Evolutionary conservation across 2,329 filamentous ascomycete species (phyloP).

Genomic region (Fusarium nurragi): DNA sequence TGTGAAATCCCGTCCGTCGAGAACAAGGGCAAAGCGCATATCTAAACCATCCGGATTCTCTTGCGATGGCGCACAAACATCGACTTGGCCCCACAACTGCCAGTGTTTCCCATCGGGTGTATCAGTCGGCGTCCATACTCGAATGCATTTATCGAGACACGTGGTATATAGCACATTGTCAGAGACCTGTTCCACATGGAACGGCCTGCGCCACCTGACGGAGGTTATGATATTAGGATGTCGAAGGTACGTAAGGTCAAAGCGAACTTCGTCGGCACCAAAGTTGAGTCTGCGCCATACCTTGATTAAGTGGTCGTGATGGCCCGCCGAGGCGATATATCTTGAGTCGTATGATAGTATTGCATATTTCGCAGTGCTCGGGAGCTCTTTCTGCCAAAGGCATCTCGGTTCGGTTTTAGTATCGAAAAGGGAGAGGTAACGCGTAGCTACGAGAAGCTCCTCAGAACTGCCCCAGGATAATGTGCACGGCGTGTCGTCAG

Average conservation of each 20-base stretch:
- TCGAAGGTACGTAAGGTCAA: slow-evolving; percentile 90
- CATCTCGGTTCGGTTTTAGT: slow-evolving; percentile 59
- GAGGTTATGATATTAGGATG: slow-evolving; percentile 84
- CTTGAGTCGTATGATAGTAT: slow-evolving; percentile 86
- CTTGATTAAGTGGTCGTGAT: slow-evolving; percentile 85
- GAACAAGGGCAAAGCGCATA: slow-evolving; percentile 70
- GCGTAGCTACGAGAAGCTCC: slow-evolving; percentile 83
- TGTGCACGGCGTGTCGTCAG: slow-evolving; percentile 51
- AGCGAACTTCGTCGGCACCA: slow-evolving; percentile 82
- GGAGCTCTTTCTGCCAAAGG: slow-evolving; percentile 79
- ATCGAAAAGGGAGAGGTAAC: slow-evolving; percentile 74
- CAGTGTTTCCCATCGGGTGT: slow-evolving; percentile 75
- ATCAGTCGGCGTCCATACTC: slow-evolving; percentile 85
- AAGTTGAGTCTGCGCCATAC: slow-evolving; percentile 91
- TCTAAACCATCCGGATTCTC: slow-evolving; percentile 38
- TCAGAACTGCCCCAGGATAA: slow-evolving; percentile 89
- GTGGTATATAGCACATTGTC: slow-evolving; percentile 93
- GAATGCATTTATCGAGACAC: slow-evolving; percentile 80
- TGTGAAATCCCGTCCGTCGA: slow-evolving; percentile 83
- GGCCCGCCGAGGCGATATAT: slow-evolving; percentile 83
- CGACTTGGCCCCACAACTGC: slow-evolving; percentile 81
- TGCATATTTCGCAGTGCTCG: slow-evolving; percentile 78
- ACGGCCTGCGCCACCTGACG: slow-evolving; percentile 85
- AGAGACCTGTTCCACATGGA: slow-evolving; percentile 78
- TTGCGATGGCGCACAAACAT: slow-evolving; percentile 77